A percentile compares a stretch with the other conserved stretches of the same genome.
These are phyloP conservation scores for Sugiyamaella chiloensis DNA, from an alignment of 805 yeast genomes.

Conservation along the genomic window DNA sequence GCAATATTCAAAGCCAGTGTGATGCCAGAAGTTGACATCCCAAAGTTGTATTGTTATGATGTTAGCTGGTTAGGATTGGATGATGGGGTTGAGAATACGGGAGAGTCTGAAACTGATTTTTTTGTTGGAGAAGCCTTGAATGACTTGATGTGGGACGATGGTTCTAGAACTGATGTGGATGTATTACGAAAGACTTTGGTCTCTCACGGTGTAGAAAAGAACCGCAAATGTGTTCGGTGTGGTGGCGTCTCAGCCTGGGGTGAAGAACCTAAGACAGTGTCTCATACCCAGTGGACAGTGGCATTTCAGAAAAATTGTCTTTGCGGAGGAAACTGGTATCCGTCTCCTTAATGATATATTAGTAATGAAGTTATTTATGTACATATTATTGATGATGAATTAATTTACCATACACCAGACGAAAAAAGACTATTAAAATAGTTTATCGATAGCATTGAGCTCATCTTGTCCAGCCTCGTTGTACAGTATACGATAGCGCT, in stretches of 20 bases:
- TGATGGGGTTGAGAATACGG: constrained; percentile 32
- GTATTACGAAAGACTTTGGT: constrained; percentile 36
- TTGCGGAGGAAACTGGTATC: constrained; percentile 71
- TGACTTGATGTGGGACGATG: constrained; percentile 2
- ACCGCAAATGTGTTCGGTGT: constrained; percentile 53
- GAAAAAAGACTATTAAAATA: too few species aligned
- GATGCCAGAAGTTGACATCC: constrained; percentile 45
- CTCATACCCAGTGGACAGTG: constrained; percentile 48
- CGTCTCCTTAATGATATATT: not conserved
- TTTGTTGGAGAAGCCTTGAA: not conserved
- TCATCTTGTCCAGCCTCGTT: too few species aligned
- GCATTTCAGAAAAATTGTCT: constrained; percentile 71
- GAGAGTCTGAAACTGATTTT: constrained; percentile 1
- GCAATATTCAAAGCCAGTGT: constrained; percentile 46
- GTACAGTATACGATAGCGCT: constrained; percentile 24
- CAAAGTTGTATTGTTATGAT: constrained; percentile 60
- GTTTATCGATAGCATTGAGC: too few species aligned
- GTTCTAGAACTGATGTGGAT: constrained; percentile 27
- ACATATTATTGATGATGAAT: too few species aligned
- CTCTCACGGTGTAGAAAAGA: constrained; percentile 36
- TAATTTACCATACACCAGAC: too few species aligned
- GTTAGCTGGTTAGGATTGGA: constrained; percentile 59
- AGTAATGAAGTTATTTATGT: too few species aligned
- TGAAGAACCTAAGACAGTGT: constrained; percentile 36
- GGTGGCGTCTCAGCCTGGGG: constrained; percentile 45